These are phyloP conservation scores for Coelastrella sp. DNA, from an alignment of 139 green algal species.

Conservation along the genomic window DNA sequence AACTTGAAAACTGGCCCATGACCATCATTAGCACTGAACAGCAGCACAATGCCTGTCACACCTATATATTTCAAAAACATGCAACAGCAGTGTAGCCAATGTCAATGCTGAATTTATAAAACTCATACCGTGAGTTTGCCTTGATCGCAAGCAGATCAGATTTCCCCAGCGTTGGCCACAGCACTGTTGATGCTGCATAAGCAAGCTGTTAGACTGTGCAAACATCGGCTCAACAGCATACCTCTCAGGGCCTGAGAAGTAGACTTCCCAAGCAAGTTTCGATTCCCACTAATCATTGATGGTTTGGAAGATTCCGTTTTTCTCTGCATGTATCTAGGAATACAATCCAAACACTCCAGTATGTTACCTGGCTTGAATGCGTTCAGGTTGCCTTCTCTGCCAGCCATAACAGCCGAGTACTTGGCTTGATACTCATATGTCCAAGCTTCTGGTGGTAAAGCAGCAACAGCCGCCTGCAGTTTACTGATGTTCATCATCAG, in stretches of 20 bases:
- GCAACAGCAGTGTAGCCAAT: neutral
- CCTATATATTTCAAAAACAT: conserved; percentile 14
- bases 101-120: neutral
- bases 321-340: no score
- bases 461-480: conserved; percentile 49
- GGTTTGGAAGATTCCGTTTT: no score
- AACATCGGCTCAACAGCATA: no score
- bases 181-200: no score
- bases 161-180: no score
- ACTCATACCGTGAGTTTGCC: no score
- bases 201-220: no score
- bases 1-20: conserved; percentile 71
- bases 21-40: conserved; percentile 71
- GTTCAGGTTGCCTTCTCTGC: conserved; percentile 59
- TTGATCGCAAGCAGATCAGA: no score
- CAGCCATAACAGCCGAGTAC: conserved; percentile 68
- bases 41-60: conserved; percentile 57
- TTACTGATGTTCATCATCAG: conserved; percentile 52
- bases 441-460: conserved; percentile 58
- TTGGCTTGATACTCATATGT: conserved; percentile 47
- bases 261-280: no score
- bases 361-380: conserved; percentile 75
- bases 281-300: no score
- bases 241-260: no score
- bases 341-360: no score